Evolutionary conservation across 208 protist genomes (phyloP).

Genomic region (Tritrichomonas musculus): DNA sequence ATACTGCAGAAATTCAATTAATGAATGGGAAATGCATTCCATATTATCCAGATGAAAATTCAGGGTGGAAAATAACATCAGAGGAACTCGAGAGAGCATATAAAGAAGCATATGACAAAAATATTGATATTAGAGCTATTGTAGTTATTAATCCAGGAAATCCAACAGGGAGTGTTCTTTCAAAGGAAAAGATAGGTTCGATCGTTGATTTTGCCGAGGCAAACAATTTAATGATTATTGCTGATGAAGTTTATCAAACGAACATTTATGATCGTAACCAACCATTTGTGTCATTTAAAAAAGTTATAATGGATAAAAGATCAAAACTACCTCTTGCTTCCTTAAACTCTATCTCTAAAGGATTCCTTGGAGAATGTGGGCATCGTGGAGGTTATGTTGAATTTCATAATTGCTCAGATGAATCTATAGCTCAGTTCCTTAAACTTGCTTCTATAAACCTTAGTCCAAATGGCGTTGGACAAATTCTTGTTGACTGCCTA

Average conservation of each 20-base stretch:
- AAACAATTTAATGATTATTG: slow-evolving; percentile 76
- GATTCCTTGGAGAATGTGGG: slow-evolving; percentile 76
- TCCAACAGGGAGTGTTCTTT: slow-evolving; percentile 44
- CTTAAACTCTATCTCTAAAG: slow-evolving; percentile 97
- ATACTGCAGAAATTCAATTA: slow-evolving; percentile 87
- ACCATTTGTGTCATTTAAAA: slow-evolving; percentile 64
- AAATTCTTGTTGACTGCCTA: slow-evolving; percentile 84
- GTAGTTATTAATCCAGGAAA: slow-evolving; percentile 91
- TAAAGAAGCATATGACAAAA: slow-evolving; percentile 57
- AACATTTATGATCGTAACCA: slow-evolving; percentile 75
- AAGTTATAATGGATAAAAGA: slow-evolving; percentile 49
- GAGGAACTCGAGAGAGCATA: slow-evolving; percentile 60
- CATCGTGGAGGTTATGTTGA: slow-evolving; percentile 93
- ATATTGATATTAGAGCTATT: slow-evolving; percentile 71
- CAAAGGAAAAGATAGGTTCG: slow-evolving; percentile 31
- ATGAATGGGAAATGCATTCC: slow-evolving; percentile 70
- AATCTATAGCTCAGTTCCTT: slow-evolving; percentile 68
- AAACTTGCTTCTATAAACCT: slow-evolving; percentile 86
- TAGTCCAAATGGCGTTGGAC: slow-evolving; percentile 77
- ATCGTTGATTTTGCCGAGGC: slow-evolving; percentile 64
- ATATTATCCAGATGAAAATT: slow-evolving; percentile 83
- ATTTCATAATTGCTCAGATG: slow-evolving; percentile 60
- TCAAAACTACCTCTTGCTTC: slow-evolving; percentile 72
- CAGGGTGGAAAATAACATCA: slow-evolving; percentile 71
- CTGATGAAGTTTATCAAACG: slow-evolving; percentile 98